These are phyloP conservation scores for Platanus orientalis DNA, from an alignment of 164 flowering plant species.

Conservation along the genomic window DNA sequence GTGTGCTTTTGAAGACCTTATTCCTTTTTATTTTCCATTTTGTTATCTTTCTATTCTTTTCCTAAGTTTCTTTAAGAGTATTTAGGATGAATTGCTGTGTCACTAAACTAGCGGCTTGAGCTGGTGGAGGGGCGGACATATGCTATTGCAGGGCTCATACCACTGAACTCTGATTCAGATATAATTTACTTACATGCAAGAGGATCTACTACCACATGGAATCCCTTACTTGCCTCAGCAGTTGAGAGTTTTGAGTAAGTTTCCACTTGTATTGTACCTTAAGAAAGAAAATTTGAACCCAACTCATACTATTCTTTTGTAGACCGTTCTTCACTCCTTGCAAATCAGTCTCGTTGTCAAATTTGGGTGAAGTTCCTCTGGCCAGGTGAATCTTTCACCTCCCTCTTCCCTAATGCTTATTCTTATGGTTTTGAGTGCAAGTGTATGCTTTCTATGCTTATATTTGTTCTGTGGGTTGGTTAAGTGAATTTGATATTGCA, in stretches of 20 bases:
- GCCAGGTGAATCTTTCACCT: slow-evolving; percentile 49
- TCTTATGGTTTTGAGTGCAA: slow-evolving; percentile 6
- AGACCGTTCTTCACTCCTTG: slow-evolving; percentile 87
- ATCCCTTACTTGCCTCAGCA: slow-evolving; percentile 39
- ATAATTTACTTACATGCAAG: slow-evolving; percentile 69
- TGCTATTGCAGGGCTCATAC: slow-evolving; percentile 55
- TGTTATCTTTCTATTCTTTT: background rate
- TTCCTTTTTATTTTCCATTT: too few relatives aligned
- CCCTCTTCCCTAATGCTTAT: slow-evolving; percentile 8
- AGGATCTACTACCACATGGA: slow-evolving; percentile 68
- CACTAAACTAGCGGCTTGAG: slow-evolving; percentile 46
- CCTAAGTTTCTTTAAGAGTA: background rate
- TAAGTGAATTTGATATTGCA: slow-evolving; percentile 90
- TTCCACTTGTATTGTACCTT: slow-evolving; percentile 2
- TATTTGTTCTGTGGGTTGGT: slow-evolving; percentile 13
- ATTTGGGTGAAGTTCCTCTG: slow-evolving; percentile 71
- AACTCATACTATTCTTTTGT: slow-evolving; percentile 14
- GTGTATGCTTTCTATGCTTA: slow-evolving; percentile 11
- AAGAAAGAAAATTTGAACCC: slow-evolving; percentile 7
- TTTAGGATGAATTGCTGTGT: background rate
- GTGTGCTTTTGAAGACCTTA: too few relatives aligned
- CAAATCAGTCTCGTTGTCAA: slow-evolving; percentile 45
- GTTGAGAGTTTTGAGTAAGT: slow-evolving; percentile 58
- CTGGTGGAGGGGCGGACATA: slow-evolving; percentile 82
- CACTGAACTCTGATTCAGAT: slow-evolving; percentile 47